Evolutionary conservation across 177 flowering plant genomes (phyloP), one percentile per base, ranked within the genome.

Genomic region (Vitis hybrid): DNA sequence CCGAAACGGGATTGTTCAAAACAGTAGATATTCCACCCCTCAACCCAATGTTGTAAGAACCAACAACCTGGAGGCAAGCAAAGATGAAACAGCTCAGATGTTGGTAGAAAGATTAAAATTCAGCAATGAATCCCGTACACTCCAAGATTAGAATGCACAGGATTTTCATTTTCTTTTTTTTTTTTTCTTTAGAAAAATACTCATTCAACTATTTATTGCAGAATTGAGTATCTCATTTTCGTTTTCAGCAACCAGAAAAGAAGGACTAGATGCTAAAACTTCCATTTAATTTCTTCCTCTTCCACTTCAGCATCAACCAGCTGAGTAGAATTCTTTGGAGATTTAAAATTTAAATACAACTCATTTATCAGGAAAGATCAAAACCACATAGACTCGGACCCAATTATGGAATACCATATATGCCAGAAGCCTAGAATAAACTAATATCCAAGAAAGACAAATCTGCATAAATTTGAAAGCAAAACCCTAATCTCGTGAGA

Each of bases 51-150:
- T 65, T 12, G 52, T 26, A 26, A 53, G 51, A 60, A 49, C 63
- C 59, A 26, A 66, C 74, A 75, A 69, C 31, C 63, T 45, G 31
- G 68, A 39, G 13, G 55, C 62, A 65, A 50, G 7, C 12, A 18
- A 53, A 61, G 31, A 33, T 50, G 33, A 55, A 53, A 3, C 48
- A 69, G 16, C 52, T 16, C 29, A 26, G 29, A 26, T 26, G 29
- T 3, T 26, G 29, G 29, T 26, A 26, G 29, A 26, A 26, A 26
- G 26, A 26, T 26, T 26, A 26, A 26, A 26, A 26, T 26, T 26
- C 29, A 26, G 29, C 29, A 26, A 26, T 26, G 29, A 26, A 26
- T 26, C 29, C 29, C 29, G 29, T 26, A 26, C 29, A 26, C 29
- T 26, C 29, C 29, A 26, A 26, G 29, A 2, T 26, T 26, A 26